Evolutionary conservation across 805 yeast genomes (phyloP).

Genomic region (Schwanniomyces sp.): DNA sequence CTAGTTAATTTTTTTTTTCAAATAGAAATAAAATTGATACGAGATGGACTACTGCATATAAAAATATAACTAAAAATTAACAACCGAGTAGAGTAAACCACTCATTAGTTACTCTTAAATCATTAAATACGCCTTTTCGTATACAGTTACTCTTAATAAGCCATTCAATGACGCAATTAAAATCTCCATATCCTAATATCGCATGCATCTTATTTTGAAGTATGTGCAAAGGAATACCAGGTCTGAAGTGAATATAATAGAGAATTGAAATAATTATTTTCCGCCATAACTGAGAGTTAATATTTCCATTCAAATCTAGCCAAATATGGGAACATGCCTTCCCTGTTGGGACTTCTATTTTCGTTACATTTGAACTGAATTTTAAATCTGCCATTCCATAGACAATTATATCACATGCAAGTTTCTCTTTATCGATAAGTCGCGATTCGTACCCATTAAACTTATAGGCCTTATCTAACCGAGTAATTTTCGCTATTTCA

Average conservation of each 20-base stretch:
- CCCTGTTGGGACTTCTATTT: slow-evolving; percentile 54
- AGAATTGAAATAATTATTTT: slow-evolving; percentile 48
- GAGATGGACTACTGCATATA: slow-evolving; percentile 2
- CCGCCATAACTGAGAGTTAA: slow-evolving; percentile 63
- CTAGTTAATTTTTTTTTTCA: not conserved
- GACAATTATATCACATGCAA: slow-evolving; percentile 62
- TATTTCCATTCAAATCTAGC: slow-evolving; percentile 64
- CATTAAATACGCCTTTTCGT: slow-evolving; percentile 28
- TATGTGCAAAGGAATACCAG: slow-evolving; percentile 28
- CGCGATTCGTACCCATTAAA: slow-evolving; percentile 74
- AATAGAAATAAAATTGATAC: not conserved
- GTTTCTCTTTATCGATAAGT: slow-evolving; percentile 62
- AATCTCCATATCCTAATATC: slow-evolving; percentile 30
- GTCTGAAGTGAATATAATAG: slow-evolving; percentile 33
- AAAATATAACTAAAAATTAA: slow-evolving; percentile 1
- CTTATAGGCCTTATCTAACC: slow-evolving; percentile 56
- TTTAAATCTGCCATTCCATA: slow-evolving; percentile 16
- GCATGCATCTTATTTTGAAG: slow-evolving; percentile 26
- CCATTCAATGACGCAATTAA: slow-evolving; percentile 32
- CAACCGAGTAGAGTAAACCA: slow-evolving; percentile 48
- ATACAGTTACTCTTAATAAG: slow-evolving; percentile 42
- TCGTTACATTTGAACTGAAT: not conserved
- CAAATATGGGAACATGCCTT: slow-evolving; percentile 67
- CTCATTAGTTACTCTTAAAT: slow-evolving; percentile 42
- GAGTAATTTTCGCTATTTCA: slow-evolving; percentile 39